Base-by-base conservation (phyloP, 1,284 basidiomycete species). In the Ceratobasidium sp. region DNA sequence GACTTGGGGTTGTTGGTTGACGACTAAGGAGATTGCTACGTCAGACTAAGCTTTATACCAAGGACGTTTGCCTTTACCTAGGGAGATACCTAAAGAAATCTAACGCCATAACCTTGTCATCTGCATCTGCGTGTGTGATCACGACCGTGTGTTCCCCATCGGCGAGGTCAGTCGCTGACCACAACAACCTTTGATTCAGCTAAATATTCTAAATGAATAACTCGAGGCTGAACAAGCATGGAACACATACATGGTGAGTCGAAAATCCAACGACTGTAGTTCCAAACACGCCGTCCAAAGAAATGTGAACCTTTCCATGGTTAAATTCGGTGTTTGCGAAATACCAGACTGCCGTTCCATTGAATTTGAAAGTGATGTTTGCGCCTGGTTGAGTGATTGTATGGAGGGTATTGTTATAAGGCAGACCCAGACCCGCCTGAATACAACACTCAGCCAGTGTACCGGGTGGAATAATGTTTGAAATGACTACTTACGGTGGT, bases 81-180 rank as follows among this genome's bases (percentile, higher is more conserved):
- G 59, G 57, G 15, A 50, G 2, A 33, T 75, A 65, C 48, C n/a
- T 38, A 33, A 65, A 56, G 52, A 75, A 65, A 50, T 65, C 71
- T 9, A 75, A 15, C 13, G 46, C n/a, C 40, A 46, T 61, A 17
- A 64, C 15, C n/a, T 44, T 64, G 26, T 38, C 61, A 4, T 48
- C 59, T 28, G 28, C 23, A 40, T 65, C 71, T n/a, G 5, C 48
- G 15, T 75, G 61, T 26, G 48, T 65, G n/a, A 75, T 75, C n/a
- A 48, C 48, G 17, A 65, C 48, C 3, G 48, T 42, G 52, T 75
- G 61, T n/a, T 40, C 66, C 23, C 20, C 20, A 13, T 68, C 66
- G 3, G 17, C 66, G 6, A 68, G 66, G 17, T 68, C 50, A n/a
- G 28, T 54, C 1, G 28, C 48, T 13, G 66, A 68, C 48, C 48